Conservation (phyloP, 495 filamentous ascomycete genomes). For the Penicillium herquei region DNA sequence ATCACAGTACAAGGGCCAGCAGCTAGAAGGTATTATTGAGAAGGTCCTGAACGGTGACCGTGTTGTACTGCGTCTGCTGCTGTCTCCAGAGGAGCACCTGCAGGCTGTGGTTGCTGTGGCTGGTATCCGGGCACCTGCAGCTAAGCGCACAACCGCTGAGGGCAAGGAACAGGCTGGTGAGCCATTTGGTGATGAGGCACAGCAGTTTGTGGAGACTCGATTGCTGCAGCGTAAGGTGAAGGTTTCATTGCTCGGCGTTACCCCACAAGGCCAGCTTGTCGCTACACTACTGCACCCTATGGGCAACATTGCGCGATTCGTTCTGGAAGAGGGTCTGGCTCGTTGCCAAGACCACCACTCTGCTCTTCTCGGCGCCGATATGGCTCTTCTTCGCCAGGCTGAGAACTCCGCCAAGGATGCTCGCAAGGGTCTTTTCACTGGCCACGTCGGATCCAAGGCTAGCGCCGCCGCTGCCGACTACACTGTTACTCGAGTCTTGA, state of each 20-base stretch:
- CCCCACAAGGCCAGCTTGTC: slow-evolving; percentile 81
- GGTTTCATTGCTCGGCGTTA: slow-evolving; percentile 78
- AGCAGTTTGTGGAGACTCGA: slow-evolving; percentile 78
- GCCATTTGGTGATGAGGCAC: slow-evolving; percentile 82
- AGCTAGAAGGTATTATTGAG: slow-evolving; percentile 79
- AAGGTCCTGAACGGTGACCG: slow-evolving; percentile 88
- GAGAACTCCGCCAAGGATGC: slow-evolving; percentile 80
- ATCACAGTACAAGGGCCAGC: slow-evolving; percentile 72
- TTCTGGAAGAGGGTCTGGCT: slow-evolving; percentile 84
- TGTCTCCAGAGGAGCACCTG: slow-evolving; percentile 73
- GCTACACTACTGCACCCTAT: slow-evolving; percentile 79
- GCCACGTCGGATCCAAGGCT: slow-evolving; percentile 62
- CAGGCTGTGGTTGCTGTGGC: slow-evolving; percentile 87
- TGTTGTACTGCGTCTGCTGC: slow-evolving; percentile 75
- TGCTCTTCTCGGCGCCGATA: slow-evolving; percentile 78
- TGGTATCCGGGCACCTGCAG: slow-evolving; percentile 81
- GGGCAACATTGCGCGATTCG: slow-evolving; percentile 85
- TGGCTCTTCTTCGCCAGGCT: slow-evolving; percentile 80
- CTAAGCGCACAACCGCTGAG: slow-evolving; percentile 75
- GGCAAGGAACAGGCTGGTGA: slow-evolving; percentile 81
- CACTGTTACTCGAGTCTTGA: slow-evolving; percentile 78
- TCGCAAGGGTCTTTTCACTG: slow-evolving; percentile 73
- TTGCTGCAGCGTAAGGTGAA: slow-evolving; percentile 83
- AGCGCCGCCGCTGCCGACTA: slow-evolving; percentile 66
- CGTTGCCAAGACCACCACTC: slow-evolving; percentile 94